Base-by-base conservation (phyloP, 164 flowering plant genomes). In the Vitis amurensis region DNA sequence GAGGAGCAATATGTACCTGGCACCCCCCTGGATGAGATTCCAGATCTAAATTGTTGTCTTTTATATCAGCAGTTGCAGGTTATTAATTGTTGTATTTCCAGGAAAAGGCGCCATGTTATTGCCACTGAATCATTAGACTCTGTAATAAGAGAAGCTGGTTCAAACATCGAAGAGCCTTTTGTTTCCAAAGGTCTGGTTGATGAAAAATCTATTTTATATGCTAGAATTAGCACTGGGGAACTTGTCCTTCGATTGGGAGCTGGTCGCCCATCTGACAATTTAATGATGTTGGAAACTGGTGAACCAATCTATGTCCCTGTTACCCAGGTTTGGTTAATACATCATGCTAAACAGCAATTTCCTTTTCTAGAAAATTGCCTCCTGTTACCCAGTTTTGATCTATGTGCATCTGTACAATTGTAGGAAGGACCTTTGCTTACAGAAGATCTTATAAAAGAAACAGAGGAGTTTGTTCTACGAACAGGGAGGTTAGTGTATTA, bases 351-450 rank as follows among this genome's bases (percentile, higher is more conserved):
- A 66, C 17, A 3, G 37, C 63, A 17, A 44, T 17, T 57, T 12
- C 59, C 27, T 51, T 57, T 60, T 64, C 17, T 58, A 15, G 8
- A 53, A 29, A 47, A n/a, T 30, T 31, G 29, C 14, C 9, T n/a
- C 29, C 70, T 27, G 14, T 67, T 67, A 23, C 27, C 27, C 27
- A 23, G 19, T 70, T 71, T 19, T 50, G 11, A 68, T 74, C 61
- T 64, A 7, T 61, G 27, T 47, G 13, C 58, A 31, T 68, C 37
- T 53, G 8, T 73, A 53, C 27, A 52, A 71, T 11, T 80, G 57
- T 73, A 95, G 99, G 99, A 95, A 84, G 92, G 87, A 55, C 94
- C 94, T 77, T 72, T 95, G 82, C 87, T 95, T 58, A 92, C 99
- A 9, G 99, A 95, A 84, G 99, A 95, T 78, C 82, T 89, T 73